Evolutionary conservation across 2,329 filamentous ascomycete species (phyloP).

Genomic region (Fusarium sp.): DNA sequence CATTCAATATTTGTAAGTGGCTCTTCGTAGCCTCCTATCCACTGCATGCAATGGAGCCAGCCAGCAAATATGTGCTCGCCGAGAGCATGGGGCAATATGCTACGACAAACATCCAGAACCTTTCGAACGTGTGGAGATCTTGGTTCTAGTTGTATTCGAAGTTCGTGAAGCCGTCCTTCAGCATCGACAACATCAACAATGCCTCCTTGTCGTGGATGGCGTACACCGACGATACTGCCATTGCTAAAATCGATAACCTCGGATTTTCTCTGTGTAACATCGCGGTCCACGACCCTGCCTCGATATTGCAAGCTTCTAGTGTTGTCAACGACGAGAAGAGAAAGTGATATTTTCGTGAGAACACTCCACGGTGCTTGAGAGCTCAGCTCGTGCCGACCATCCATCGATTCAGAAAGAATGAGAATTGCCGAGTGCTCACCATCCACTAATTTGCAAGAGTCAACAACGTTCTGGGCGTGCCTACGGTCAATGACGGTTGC

Average conservation of each 20-base stretch:
- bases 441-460: constrained; percentile 78
- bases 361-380: constrained; percentile 81
- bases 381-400: constrained; percentile 74
- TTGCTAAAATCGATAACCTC: constrained; percentile 60
- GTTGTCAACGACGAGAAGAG: constrained; percentile 69
- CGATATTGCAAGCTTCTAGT: constrained; percentile 68
- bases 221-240: constrained; percentile 64
- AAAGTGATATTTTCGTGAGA: constrained; percentile 73
- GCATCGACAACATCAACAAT: constrained; percentile 74
- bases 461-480: constrained; percentile 74
- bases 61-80: constrained; percentile 72
- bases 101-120: constrained; percentile 70
- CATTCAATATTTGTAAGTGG: constrained; percentile 69
- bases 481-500: constrained; percentile 60
- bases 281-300: constrained; percentile 63
- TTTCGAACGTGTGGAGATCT: constrained; percentile 70
- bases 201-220: constrained; percentile 68
- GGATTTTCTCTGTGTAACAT: constrained; percentile 59
- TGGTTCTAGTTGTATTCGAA: constrained; percentile 75
- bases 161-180: constrained; percentile 70
- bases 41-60: constrained; percentile 80
- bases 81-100: constrained; percentile 69
- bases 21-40: constrained; percentile 66
- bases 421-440: constrained; percentile 75
- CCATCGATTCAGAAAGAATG: constrained; percentile 72